Evolutionary conservation across 2,329 filamentous ascomycete genomes (phyloP).

Genomic region (Alternaria metachromatica): DNA sequence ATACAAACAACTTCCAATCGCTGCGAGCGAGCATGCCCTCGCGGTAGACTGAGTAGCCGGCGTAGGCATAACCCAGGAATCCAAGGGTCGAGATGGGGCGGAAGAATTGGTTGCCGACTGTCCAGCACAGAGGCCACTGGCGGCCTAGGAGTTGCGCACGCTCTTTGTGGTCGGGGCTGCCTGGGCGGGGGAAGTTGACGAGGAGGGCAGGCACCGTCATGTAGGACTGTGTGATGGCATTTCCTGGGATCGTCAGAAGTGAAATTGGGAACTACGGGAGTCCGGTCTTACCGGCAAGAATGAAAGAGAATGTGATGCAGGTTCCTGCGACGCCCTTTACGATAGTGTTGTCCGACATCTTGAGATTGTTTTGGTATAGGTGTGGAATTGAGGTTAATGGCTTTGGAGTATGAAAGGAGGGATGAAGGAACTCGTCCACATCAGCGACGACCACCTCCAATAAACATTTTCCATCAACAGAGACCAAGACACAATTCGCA

Average conservation of each 20-base stretch:
- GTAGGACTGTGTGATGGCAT: slow-evolving; percentile 61
- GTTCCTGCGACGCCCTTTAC: slow-evolving; percentile 53
- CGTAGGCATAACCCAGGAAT: slow-evolving; percentile 57
- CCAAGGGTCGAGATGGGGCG: slow-evolving; percentile 59
- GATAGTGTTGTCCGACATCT: slow-evolving; percentile 43
- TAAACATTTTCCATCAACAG: slow-evolving; percentile 9
- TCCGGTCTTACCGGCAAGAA: slow-evolving; percentile 52
- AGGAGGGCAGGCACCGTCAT: slow-evolving; percentile 60
- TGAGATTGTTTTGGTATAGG: background rate
- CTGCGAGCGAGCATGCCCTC: slow-evolving; percentile 39
- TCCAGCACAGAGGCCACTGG: slow-evolving; percentile 60
- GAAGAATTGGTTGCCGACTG: slow-evolving; percentile 60
- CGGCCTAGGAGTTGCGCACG: slow-evolving; percentile 55
- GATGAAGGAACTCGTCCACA: background rate
- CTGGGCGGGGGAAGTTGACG: slow-evolving; percentile 54
- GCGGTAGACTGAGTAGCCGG: slow-evolving; percentile 48
- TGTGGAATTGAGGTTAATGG: background rate
- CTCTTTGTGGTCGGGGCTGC: slow-evolving; percentile 50
- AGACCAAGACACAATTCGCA: background rate
- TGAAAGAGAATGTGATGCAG: slow-evolving; percentile 58
- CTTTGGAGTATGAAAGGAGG: background rate
- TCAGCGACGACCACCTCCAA: slow-evolving; percentile 6
- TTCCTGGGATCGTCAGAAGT: slow-evolving; percentile 46
- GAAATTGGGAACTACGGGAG: background rate
- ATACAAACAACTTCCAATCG: slow-evolving; percentile 58